Evolutionary conservation across 768 basidiomycete genomes (phyloP), one percentile per base, ranked within the genome.

Genomic region (Rhodotorula babjevae): DNA sequence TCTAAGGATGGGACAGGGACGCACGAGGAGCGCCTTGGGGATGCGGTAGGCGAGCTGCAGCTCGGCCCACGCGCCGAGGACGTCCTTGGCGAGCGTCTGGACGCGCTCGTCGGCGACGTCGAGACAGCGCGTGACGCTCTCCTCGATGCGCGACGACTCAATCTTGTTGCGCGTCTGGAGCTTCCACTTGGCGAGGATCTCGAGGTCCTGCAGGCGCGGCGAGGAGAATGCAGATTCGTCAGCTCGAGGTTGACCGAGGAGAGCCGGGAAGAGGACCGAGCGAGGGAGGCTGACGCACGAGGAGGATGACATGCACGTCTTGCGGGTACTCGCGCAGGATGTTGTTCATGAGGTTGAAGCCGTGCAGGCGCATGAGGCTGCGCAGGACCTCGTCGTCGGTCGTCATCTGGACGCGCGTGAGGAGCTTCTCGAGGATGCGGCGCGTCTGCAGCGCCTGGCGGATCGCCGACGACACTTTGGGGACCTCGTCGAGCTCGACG

Each of bases 381-480:
- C 91, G 85, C 36, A 93, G 83, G 21, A 92, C 87, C 0, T 87
- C 84, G 57, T 87, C 85, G 72, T 95, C 92, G 52, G 89, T 87
- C 4, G 95, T 95, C 69, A 95, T 88, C 93, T 95, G 90, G 74
- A 98, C 87, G 67, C 95, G 88, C 66, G 87, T 88, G 29, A 99
- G 84, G 23, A 98, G 83, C 79, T 93, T 93, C 72, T 85, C 82
- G 58, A 97, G 82, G 69, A 99, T 88, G 77, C 89, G 89, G 63
- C 87, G 86, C 79, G 89, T 93, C 72, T 86, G 85, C 59, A 81
- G 78, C 0, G 92, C 91, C 79, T 97, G 93, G 36, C 92, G 87
- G 76, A 96, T 85, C 0, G 93, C 95, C 73, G 92, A 90, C 8
- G 95, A 87, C 57, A 99, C 88, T 81, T 93, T 95, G 2, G 92